Evolutionary conservation across 495 filamentous ascomycete species (phyloP), one percentile per base, ranked within the genome.

Genomic region (Chaetomium tenue): DNA sequence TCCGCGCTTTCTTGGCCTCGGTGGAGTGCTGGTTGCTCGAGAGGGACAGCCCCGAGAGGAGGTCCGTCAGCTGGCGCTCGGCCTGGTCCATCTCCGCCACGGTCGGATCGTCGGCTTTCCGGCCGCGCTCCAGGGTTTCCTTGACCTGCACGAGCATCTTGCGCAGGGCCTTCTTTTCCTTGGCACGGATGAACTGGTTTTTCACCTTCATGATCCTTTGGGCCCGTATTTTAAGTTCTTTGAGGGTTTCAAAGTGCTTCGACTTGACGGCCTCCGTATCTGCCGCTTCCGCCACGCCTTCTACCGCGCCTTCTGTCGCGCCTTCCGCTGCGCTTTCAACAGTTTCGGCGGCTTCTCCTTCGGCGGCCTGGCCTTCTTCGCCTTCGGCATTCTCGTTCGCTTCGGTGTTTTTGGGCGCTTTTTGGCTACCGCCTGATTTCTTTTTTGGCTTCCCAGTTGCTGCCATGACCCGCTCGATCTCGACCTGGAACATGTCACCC

Each of bases 401-500:
- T 13, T 66, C 68, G 56, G 51, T 64, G 46, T 44, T 60, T 60
- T 78, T 20, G 3, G 30, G 16, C 0, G 30, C 50, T 26, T 65
- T 59, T 56, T 68, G 50, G n/a, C 33, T 50, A 60, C 56, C 13
- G 50, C 2, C 13, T 9, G 23, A 23, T 30, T 30, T 30, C 5
- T 40, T 52, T 16, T 93, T 96, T 12, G 84, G 83, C 2, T 82
- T 83, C 39, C 94, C 94, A 12, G 92, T 97, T 25, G 91, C 94
- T 67, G 78, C 90, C 77, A 98, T 82, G 37, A 98, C 95, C 63
- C 87, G 86, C 7, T 94, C 91, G 48, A 88, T 83, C 9, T 97
- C 89, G 71, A 98, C 95, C 71, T 93, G 90, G 83, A 98, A 98
- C 82, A 98, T 89, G 73, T 98, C 94, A 55, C 94, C 94, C 12